Percentiles rank a stretch among this genome's conserved stretches.
phyloP scores from a whole-genome alignment of 73 alveolate species.

The Paramecium biaurelia region DNA sequence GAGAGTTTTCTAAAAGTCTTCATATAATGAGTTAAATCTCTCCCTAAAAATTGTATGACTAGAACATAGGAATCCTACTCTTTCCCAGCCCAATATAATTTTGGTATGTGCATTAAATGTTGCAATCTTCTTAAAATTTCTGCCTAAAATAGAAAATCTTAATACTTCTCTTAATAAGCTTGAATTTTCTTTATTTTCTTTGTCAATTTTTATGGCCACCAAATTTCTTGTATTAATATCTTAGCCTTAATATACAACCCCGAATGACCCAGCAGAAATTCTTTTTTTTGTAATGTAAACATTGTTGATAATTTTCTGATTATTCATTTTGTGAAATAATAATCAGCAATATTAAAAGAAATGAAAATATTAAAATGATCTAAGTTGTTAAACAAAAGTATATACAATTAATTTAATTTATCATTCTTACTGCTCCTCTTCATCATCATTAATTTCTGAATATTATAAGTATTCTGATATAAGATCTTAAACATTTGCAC shows the following conservation, averaged over 20 bases:
- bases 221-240: constrained; percentile 27
- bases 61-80: constrained; percentile 82
- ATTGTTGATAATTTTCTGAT: constrained; percentile 29
- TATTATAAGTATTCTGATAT: constrained; percentile 81
- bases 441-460: constrained; percentile 84
- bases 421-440: constrained; percentile 48
- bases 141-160: background rate
- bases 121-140: constrained; percentile 32
- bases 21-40: constrained; percentile 85
- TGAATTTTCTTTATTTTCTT: background rate
- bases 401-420: background rate
- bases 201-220: background rate
- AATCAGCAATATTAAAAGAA: background rate
- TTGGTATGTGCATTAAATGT: constrained; percentile 37
- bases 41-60: constrained; percentile 88
- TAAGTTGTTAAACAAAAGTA: background rate
- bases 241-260: constrained; percentile 81
- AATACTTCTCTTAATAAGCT: background rate
- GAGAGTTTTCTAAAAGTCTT: constrained; percentile 79
- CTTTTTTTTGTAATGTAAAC: constrained; percentile 54
- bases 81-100: constrained; percentile 46
- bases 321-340: background rate
- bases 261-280: constrained; percentile 89
- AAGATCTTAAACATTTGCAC: constrained; percentile 70
- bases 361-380: background rate